These are phyloP conservation scores for Smallanthus sonchifolius DNA, from an alignment of 129 eudicot genomes.

Conservation along the genomic window DNA sequence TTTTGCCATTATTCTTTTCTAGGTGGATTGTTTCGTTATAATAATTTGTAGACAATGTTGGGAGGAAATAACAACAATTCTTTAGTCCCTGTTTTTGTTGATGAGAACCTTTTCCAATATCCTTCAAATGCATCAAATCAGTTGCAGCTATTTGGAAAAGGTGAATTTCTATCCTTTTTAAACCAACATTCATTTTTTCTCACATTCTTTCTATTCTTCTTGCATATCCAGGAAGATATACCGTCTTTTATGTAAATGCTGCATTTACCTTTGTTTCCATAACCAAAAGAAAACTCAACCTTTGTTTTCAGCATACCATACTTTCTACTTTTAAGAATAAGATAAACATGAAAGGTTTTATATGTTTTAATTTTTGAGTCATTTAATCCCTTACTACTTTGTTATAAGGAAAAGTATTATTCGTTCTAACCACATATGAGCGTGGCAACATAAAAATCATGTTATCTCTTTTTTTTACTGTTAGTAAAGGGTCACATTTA, in stretches of 20 bases:
- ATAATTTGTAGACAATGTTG: slow-evolving; percentile 40
- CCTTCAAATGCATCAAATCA: slow-evolving; percentile 57
- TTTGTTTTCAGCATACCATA: too few species aligned
- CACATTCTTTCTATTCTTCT: background rate
- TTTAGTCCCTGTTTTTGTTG: slow-evolving; percentile 49
- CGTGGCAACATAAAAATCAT: background rate
- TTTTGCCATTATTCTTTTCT: slow-evolving; percentile 10
- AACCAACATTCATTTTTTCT: background rate
- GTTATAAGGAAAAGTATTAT: background rate
- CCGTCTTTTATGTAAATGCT: background rate
- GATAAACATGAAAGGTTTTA: background rate
- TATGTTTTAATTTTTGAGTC: background rate
- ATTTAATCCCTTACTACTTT: background rate
- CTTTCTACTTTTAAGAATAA: background rate
- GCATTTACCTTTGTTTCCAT: background rate
- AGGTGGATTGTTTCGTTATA: slow-evolving; percentile 29
- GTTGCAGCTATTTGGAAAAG: slow-evolving; percentile 68
- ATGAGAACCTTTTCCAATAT: slow-evolving; percentile 50
- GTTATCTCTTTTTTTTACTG: background rate
- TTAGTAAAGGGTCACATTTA: background rate
- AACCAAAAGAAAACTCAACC: background rate
- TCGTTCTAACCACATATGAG: background rate
- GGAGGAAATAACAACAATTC: slow-evolving; percentile 60
- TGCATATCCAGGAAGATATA: background rate
- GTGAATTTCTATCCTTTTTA: slow-evolving; percentile 35